phyloP scores from a whole-genome alignment of 768 basidiomycete genomes.

The Collybiopsis luxurians region DNA sequence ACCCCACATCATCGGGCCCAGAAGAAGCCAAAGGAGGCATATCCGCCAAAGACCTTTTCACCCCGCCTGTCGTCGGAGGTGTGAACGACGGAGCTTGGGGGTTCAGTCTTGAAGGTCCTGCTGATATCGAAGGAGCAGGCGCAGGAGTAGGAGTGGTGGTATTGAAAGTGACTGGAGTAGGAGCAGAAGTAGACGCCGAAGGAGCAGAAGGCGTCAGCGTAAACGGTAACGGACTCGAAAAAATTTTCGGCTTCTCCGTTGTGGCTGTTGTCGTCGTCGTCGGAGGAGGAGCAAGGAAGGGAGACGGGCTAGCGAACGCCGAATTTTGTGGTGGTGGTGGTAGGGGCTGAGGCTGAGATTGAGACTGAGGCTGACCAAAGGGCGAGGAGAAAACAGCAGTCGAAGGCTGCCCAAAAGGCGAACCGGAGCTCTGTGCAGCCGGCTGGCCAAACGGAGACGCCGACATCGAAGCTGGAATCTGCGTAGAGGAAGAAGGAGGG shows the following conservation, averaged over 20 bases:
- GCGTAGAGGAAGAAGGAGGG: neutral
- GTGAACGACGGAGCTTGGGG: constrained; percentile 8
- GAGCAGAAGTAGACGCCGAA: neutral
- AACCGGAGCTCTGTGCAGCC: neutral
- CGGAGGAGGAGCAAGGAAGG: neutral
- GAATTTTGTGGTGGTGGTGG: too few relatives aligned
- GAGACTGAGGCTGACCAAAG: neutral
- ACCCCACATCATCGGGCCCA: too few relatives aligned
- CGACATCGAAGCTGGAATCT: neutral
- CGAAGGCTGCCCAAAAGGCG: neutral
- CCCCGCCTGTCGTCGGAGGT: constrained; percentile 14
- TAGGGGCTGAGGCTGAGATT: too few relatives aligned
- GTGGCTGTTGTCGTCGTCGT: too few relatives aligned
- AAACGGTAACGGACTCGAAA: neutral
- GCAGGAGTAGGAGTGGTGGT: too few relatives aligned
- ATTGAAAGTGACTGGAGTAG: too few relatives aligned
- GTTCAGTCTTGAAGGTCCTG: neutral
- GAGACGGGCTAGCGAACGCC: neutral
- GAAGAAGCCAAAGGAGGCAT: neutral
- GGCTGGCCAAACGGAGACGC: neutral
- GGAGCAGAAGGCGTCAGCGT: neutral
- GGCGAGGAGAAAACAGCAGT: neutral
- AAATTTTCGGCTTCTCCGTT: constrained; percentile 2
- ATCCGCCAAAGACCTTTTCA: constrained; percentile 8
- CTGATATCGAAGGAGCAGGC: neutral